Conservation (phyloP, 345 rosid genomes). For the Hibiscus tridactylites region DNA sequence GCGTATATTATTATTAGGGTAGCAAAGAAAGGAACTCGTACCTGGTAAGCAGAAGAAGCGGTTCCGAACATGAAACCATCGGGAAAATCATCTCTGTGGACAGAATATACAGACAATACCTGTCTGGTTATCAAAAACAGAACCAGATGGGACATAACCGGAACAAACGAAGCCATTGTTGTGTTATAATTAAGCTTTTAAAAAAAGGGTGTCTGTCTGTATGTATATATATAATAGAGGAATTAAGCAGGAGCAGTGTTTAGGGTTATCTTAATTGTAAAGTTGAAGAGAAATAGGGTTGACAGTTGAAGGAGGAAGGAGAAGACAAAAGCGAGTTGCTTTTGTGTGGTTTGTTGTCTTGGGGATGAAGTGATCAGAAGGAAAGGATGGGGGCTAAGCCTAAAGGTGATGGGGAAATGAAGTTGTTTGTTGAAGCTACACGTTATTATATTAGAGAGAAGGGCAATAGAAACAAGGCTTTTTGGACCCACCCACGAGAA, state of each 20-base stretch:
- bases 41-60: slow-evolving; percentile 95
- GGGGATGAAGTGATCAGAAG: neutral
- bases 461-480: neutral
- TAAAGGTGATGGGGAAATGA: slow-evolving; percentile 19
- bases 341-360: neutral
- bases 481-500: slow-evolving; percentile 1
- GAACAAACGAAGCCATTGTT: neutral
- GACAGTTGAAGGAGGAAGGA: neutral
- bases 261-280: neutral
- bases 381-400: neutral
- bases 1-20: neutral
- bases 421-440: slow-evolving; percentile 13
- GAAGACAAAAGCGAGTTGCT: neutral
- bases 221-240: neutral
- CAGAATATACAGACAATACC: slow-evolving; percentile 23
- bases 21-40: slow-evolving; percentile 2
- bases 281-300: neutral
- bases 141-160: slow-evolving; percentile 19
- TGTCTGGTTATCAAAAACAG: slow-evolving; percentile 6
- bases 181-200: neutral
- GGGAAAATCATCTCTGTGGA: slow-evolving; percentile 64
- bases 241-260: neutral
- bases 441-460: slow-evolving; percentile 3
- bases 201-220: neutral
- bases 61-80: slow-evolving; percentile 73